These are phyloP conservation scores for Lachnellula hyalina DNA, from an alignment of 2,329 filamentous ascomycete genomes.

Conservation along the genomic window DNA sequence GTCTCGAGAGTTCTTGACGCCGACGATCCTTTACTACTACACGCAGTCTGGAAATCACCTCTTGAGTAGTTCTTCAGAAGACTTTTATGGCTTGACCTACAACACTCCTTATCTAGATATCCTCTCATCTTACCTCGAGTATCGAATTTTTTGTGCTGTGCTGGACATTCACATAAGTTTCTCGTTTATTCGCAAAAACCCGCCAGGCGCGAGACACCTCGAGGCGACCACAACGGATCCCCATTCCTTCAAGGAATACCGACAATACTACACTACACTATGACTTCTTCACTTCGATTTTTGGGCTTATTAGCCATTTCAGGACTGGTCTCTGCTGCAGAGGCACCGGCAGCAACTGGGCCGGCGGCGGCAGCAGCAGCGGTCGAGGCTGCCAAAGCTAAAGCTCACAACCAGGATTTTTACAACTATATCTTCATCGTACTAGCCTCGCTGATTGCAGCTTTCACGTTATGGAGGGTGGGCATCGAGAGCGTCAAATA, in stretches of 20 bases:
- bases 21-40: background rate
- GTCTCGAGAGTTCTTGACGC: background rate
- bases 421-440: constrained; percentile 57
- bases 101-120: constrained; percentile 6
- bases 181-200: background rate
- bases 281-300: constrained; percentile 20
- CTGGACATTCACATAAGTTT: constrained; percentile 19
- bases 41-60: background rate
- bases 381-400: constrained; percentile 18
- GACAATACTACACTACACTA: constrained; percentile 10
- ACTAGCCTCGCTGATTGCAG: constrained; percentile 57
- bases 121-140: no score
- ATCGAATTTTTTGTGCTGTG: constrained; percentile 18
- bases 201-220: constrained; percentile 1
- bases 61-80: background rate
- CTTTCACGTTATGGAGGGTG: constrained; percentile 63
- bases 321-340: constrained; percentile 15
- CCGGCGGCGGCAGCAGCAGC: constrained; percentile 10
- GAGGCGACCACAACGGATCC: background rate
- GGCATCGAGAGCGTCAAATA: constrained; percentile 57
- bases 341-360: constrained; percentile 12
- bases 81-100: background rate
- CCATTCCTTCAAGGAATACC: background rate
- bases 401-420: constrained; percentile 45
- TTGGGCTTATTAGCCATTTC: constrained; percentile 21